phyloP scores from a whole-genome alignment of 148 eudicot species.

The Rhododendron simsii region DNA sequence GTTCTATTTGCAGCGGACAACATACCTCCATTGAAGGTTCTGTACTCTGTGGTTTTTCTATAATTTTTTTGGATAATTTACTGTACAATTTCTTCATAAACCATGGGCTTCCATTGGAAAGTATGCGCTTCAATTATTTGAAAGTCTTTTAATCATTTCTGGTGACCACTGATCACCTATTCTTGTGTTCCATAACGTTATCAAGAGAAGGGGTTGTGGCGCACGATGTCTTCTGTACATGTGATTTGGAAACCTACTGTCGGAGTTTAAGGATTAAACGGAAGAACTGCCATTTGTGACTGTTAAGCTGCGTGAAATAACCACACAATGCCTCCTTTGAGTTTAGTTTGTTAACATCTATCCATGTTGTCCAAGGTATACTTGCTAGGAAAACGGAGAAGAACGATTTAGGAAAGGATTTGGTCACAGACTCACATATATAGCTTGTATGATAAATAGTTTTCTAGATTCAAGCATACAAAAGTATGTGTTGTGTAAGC shows the following conservation, averaged over 20 bases:
- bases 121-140: background rate
- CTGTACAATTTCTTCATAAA: background rate
- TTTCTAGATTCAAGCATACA: background rate
- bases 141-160: background rate
- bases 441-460: background rate
- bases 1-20: conserved; percentile 76
- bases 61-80: background rate
- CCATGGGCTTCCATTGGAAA: background rate
- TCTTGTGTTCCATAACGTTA: background rate
- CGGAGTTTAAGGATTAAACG: background rate
- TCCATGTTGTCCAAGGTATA: background rate
- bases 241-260: background rate
- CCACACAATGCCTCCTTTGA: background rate
- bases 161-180: background rate
- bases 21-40: conserved; percentile 69
- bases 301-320: background rate
- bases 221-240: background rate
- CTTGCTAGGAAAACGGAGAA: background rate
- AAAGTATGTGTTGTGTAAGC: background rate
- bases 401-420: background rate
- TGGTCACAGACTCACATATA: background rate
- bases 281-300: background rate
- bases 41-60: background rate
- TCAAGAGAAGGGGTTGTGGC: background rate
- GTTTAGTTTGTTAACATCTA: background rate